Conservation (phyloP, 2,329 filamentous ascomycete genomes). For the Aspergillus sp. region DNA sequence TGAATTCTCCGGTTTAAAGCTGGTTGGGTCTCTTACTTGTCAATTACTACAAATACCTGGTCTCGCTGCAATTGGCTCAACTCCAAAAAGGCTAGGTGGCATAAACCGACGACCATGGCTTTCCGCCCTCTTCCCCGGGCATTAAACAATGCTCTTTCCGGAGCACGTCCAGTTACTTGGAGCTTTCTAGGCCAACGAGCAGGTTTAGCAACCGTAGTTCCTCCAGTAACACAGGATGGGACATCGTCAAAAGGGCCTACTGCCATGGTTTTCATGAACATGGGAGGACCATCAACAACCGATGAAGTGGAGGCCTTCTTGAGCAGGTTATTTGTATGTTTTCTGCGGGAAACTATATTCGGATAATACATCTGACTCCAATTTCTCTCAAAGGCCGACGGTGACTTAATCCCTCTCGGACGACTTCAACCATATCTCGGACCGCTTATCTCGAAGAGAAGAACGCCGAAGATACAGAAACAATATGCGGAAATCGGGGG, state of each 20-base stretch:
- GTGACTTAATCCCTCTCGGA: constrained; percentile 90
- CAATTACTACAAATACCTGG: too few species aligned
- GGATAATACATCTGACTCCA: neutral
- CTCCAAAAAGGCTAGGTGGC: neutral
- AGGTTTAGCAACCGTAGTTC: constrained; percentile 55
- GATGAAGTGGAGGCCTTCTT: constrained; percentile 86
- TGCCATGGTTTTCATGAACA: constrained; percentile 98
- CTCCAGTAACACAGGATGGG: constrained; percentile 73
- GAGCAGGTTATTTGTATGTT: constrained; percentile 78
- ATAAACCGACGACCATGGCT: constrained; percentile 26
- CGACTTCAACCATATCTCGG: constrained; percentile 86
- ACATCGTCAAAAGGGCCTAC: constrained; percentile 71
- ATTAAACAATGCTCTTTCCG: constrained; percentile 14
- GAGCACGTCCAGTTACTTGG: constrained; percentile 15
- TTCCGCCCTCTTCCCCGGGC: constrained; percentile 32
- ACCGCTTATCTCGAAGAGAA: constrained; percentile 72
- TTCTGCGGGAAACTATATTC: neutral
- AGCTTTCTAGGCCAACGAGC: constrained; percentile 20
- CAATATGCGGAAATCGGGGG: constrained; percentile 94
- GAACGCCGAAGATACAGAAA: constrained; percentile 93
- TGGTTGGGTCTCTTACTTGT: neutral
- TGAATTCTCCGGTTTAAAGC: neutral
- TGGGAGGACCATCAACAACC: constrained; percentile 88
- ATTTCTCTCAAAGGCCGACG: constrained; percentile 61
- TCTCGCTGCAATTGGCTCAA: neutral